Evolutionary conservation across 345 rosid species (phyloP).

Genomic region (Dovyalis caffra): DNA sequence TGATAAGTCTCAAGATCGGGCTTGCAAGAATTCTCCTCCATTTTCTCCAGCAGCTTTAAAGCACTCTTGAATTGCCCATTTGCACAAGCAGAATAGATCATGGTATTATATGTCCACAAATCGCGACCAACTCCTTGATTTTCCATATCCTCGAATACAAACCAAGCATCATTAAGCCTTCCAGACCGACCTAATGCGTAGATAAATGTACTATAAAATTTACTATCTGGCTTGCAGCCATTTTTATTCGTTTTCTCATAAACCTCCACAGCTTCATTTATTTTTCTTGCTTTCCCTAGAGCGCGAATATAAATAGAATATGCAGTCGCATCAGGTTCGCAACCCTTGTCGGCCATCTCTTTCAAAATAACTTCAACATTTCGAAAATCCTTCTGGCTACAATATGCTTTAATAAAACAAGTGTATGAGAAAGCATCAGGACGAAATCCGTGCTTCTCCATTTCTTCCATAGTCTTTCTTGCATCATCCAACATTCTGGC

Average conservation of each 20-base stretch:
- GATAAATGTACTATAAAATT: conserved; percentile 65
- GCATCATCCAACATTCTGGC: conserved; percentile 62
- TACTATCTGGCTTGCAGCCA: conserved; percentile 60
- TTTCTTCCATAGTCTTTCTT: conserved; percentile 48
- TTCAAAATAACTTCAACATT: conserved; percentile 50
- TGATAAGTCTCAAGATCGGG: conserved; percentile 58
- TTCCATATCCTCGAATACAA: conserved; percentile 73
- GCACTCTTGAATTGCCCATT: conserved; percentile 58
- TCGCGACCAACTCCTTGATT: conserved; percentile 57
- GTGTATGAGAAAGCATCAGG: conserved; percentile 68
- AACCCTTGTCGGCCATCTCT: conserved; percentile 67
- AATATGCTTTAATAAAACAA: conserved; percentile 63
- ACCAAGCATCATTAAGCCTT: conserved; percentile 62
- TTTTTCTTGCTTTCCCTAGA: conserved; percentile 64
- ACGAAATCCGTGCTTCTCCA: conserved; percentile 46
- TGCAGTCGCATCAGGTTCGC: conserved; percentile 55
- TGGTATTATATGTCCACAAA: conserved; percentile 51
- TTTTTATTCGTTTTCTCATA: conserved; percentile 68
- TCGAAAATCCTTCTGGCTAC: conserved; percentile 66
- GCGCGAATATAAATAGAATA: conserved; percentile 71
- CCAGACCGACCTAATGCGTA: conserved; percentile 62
- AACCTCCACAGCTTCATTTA: conserved; percentile 59
- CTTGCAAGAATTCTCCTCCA: conserved; percentile 63
- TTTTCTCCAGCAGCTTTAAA: conserved; percentile 52
- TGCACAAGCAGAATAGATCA: conserved; percentile 56